Conservation (phyloP, 1,284 basidiomycete genomes). For the Rugosomyces carneus region DNA sequence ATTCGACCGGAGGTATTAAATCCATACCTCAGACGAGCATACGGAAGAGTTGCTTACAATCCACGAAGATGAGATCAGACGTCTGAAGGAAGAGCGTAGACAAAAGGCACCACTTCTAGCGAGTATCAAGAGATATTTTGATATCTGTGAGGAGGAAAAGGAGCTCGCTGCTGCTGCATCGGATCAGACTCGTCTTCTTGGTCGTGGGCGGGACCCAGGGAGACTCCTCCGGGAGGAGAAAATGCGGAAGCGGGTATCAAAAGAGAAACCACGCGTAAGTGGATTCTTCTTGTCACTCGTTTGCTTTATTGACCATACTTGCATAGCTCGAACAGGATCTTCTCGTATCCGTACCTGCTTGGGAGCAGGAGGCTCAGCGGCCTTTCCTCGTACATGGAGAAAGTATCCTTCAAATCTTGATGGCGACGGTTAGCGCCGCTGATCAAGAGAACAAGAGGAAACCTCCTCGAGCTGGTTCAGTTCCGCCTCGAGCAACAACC, state of each 20-base stretch:
- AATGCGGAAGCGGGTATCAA: constrained; percentile 92
- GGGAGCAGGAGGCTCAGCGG: constrained; percentile 78
- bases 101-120: constrained; percentile 74
- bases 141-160: constrained; percentile 87
- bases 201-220: constrained; percentile 77
- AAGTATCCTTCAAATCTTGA: constrained; percentile 76
- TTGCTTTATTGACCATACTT: constrained; percentile 5
- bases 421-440: constrained; percentile 57
- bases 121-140: constrained; percentile 83
- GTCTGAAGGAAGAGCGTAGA: constrained; percentile 76
- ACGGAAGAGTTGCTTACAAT: constrained; percentile 83
- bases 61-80: constrained; percentile 84
- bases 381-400: constrained; percentile 85
- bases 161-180: constrained; percentile 78
- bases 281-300: background rate
- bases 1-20: constrained; percentile 8
- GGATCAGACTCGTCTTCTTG: constrained; percentile 73
- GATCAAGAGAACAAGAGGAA: constrained; percentile 73
- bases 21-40: constrained; percentile 61
- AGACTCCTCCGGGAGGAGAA: constrained; percentile 90
- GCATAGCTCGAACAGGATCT: constrained; percentile 84
- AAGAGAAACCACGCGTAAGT: constrained; percentile 88
- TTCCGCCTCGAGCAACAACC: constrained; percentile 55
- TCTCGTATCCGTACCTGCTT: constrained; percentile 70
- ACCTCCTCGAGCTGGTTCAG: constrained; percentile 40